Evolutionary conservation across 169 alveolate species (phyloP).

Genomic region (Eimeria necatrix): DNA sequence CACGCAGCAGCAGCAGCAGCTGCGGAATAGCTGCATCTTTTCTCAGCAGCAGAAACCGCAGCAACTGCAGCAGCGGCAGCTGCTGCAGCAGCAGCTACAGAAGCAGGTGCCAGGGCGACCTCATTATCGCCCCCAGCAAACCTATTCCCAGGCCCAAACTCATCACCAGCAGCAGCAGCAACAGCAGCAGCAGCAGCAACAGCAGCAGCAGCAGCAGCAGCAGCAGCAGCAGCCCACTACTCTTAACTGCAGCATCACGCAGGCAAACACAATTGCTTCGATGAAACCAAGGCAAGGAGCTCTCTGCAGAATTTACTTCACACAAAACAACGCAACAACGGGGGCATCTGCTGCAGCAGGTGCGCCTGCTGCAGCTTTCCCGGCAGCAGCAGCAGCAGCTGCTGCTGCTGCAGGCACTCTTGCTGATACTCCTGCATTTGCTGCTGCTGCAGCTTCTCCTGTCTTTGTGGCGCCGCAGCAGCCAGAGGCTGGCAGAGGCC

Average conservation of each 20-base stretch:
- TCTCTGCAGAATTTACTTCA: background rate
- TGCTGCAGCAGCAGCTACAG: background rate
- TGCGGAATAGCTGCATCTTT: background rate
- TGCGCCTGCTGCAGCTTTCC: background rate
- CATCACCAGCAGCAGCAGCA: background rate
- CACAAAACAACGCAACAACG: background rate
- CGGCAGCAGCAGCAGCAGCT: background rate
- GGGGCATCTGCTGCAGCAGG: background rate
- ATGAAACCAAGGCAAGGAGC: too few species aligned
- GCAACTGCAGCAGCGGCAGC: background rate
- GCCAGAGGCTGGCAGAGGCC: background rate
- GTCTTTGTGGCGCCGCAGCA: background rate
- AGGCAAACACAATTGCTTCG: too few species aligned
- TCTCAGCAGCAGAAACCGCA: background rate
- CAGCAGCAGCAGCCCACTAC: background rate
- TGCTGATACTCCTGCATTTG: background rate
- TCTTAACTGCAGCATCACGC: background rate
- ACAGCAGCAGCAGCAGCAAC: background rate
- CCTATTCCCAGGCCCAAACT: background rate
- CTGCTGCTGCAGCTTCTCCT: background rate
- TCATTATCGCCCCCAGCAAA: background rate
- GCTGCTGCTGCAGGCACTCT: background rate
- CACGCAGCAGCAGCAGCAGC: slow-evolving; percentile 8
- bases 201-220: background rate
- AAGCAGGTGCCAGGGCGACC: background rate